phyloP scores from a whole-genome alignment of 345 rosid genomes.

The Brassica carinata region DNA sequence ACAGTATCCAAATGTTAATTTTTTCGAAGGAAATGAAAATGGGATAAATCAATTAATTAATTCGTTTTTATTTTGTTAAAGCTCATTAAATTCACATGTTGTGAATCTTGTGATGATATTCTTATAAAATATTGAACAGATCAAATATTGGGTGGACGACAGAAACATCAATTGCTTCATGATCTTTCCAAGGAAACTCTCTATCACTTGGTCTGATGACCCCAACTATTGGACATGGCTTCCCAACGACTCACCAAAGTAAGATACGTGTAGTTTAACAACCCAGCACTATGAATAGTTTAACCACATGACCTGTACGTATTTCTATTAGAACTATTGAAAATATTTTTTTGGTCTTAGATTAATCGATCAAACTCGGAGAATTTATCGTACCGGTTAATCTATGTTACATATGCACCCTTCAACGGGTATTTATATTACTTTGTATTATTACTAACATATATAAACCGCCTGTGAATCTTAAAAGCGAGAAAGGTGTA shows the following conservation, averaged over 20 bases:
- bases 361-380: not conserved
- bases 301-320: not conserved
- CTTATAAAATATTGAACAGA: slow-evolving; percentile 25
- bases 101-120: not conserved
- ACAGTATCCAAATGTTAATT: not conserved
- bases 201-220: slow-evolving; percentile 65
- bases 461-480: not conserved
- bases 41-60: not conserved
- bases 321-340: not conserved
- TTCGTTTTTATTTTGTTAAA: not conserved
- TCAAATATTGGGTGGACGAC: slow-evolving; percentile 63
- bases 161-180: slow-evolving; percentile 57
- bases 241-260: slow-evolving; percentile 45
- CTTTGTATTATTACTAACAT: not conserved
- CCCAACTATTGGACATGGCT: slow-evolving; percentile 59
- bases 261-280: slow-evolving; percentile 1
- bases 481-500: slow-evolving; percentile 15
- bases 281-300: not conserved
- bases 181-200: slow-evolving; percentile 59
- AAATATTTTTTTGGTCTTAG: not conserved
- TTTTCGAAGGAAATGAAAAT: not conserved
- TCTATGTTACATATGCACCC: not conserved
- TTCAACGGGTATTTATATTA: not conserved
- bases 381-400: not conserved
- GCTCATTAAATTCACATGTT: not conserved